These are phyloP conservation scores for Entamoeba dispar DNA, from an alignment of 208 protist species.

Conservation along the genomic window DNA sequence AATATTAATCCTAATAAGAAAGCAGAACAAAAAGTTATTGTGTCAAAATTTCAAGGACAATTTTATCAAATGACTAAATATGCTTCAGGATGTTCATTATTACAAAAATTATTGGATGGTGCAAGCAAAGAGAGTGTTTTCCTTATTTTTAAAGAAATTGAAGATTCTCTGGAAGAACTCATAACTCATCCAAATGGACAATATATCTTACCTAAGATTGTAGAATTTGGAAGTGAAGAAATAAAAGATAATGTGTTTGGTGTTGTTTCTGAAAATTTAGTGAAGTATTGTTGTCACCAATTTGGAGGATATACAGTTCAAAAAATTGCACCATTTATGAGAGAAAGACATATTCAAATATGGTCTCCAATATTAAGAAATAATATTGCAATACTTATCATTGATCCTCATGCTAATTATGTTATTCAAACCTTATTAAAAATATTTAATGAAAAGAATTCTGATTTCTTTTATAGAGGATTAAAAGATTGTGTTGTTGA, in stretches of 20 bases:
- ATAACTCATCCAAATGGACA: not conserved
- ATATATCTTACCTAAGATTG: not conserved
- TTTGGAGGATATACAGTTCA: not conserved
- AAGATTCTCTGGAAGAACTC: not conserved
- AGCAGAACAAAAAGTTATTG: not conserved
- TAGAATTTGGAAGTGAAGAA: not conserved
- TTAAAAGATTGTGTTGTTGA: not conserved
- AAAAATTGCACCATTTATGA: not conserved
- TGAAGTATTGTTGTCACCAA: not conserved
- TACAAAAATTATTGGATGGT: not conserved
- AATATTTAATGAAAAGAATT: not conserved
- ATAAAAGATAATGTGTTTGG: not conserved
- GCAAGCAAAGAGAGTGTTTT: not conserved
- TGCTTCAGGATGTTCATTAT: not conserved
- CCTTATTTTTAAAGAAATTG: not conserved
- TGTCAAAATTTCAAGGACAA: not conserved
- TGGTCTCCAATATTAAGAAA: not conserved
- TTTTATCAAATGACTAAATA: not conserved
- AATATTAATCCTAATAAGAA: not conserved
- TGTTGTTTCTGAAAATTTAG: not conserved
- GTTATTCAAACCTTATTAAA: not conserved
- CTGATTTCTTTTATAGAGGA: not conserved
- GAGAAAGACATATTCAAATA: not conserved
- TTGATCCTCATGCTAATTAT: not conserved
- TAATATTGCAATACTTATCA: not conserved